Percentiles rank a stretch among this genome's conserved stretches.
These are phyloP conservation scores for Fonsecaea monophora DNA, from an alignment of 2,329 filamentous ascomycete species.

Conservation along the genomic window DNA sequence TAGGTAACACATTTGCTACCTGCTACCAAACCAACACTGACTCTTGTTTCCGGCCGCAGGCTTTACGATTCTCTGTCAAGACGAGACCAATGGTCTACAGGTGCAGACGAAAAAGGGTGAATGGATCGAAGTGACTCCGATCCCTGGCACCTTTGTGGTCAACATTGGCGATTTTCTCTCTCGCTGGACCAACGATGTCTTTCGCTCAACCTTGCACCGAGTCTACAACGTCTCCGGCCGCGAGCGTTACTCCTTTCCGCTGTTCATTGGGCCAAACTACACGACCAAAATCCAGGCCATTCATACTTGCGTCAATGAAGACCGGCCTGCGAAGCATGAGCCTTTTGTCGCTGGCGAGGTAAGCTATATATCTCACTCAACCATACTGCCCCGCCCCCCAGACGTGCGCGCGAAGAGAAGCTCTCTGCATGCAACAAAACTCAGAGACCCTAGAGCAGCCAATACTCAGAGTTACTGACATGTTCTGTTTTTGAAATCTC, in stretches of 20 bases:
- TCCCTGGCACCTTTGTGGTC: not conserved
- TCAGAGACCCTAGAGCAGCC: not conserved
- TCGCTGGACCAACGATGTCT: not conserved
- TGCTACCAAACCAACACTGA: not conserved
- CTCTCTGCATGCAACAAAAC: not conserved
- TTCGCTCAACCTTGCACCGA: not conserved
- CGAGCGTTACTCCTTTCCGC: slow-evolving; percentile 17
- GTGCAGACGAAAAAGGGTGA: not conserved
- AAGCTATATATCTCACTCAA: not conserved
- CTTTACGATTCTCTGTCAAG: not conserved
- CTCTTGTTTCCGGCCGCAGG: slow-evolving; percentile 40
- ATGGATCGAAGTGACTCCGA: not conserved
- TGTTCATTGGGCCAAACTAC: slow-evolving; percentile 44
- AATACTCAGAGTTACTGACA: not conserved
- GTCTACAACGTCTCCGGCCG: slow-evolving; percentile 26
- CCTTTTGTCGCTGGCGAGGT: slow-evolving; percentile 19
- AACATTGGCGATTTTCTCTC: slow-evolving; percentile 33
- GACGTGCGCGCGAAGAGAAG: not conserved
- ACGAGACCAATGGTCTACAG: not conserved
- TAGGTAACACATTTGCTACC: slow-evolving; percentile 1
- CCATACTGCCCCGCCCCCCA: not conserved
- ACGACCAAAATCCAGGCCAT: slow-evolving; percentile 17
- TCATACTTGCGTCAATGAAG: slow-evolving; percentile 20
- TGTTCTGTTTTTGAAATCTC: not conserved
- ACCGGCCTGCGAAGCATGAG: slow-evolving; percentile 14